Percentiles rank a stretch among this genome's conserved stretches.
These are phyloP conservation scores for Blastomyces emzantsi DNA, from an alignment of 2,329 filamentous ascomycete genomes.

Conservation along the genomic window DNA sequence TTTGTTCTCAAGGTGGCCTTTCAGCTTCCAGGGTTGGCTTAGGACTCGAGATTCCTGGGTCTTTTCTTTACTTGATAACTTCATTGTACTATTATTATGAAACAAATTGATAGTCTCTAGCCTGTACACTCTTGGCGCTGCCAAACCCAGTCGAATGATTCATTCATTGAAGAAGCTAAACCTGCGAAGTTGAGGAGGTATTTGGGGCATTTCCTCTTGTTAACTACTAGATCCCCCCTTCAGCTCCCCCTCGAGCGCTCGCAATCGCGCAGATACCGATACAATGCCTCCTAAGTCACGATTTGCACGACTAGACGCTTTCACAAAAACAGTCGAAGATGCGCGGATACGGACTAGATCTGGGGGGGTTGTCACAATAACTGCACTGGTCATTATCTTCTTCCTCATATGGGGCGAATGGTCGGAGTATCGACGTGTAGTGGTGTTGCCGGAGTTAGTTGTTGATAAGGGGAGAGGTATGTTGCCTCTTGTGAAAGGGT, in stretches of 20 bases:
- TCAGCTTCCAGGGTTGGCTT: background rate
- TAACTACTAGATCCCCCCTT: background rate
- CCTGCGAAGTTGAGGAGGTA: background rate
- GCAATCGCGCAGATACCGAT: constrained; percentile 8
- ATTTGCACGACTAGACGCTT: constrained; percentile 95
- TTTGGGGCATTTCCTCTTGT: background rate
- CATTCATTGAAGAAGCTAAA: background rate
- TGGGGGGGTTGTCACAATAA: constrained; percentile 88
- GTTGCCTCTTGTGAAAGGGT: constrained; percentile 14
- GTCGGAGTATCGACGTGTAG: constrained; percentile 78
- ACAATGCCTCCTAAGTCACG: constrained; percentile 82
- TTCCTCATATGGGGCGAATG: constrained; percentile 94
- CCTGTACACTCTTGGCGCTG: background rate
- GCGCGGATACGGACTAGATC: constrained; percentile 92
- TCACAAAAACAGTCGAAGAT: constrained; percentile 98
- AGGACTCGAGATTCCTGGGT: background rate
- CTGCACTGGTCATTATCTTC: constrained; percentile 77
- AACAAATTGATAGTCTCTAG: background rate
- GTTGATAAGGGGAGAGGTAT: constrained; percentile 93
- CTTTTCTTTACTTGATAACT: background rate
- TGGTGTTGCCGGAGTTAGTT: constrained; percentile 83
- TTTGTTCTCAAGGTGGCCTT: constrained; percentile 11
- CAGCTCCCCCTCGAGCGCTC: background rate
- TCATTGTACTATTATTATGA: background rate
- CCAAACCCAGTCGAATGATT: background rate